Evolutionary conservation across 2,329 filamentous ascomycete genomes (phyloP).

Genomic region (Xylaria sp.): DNA sequence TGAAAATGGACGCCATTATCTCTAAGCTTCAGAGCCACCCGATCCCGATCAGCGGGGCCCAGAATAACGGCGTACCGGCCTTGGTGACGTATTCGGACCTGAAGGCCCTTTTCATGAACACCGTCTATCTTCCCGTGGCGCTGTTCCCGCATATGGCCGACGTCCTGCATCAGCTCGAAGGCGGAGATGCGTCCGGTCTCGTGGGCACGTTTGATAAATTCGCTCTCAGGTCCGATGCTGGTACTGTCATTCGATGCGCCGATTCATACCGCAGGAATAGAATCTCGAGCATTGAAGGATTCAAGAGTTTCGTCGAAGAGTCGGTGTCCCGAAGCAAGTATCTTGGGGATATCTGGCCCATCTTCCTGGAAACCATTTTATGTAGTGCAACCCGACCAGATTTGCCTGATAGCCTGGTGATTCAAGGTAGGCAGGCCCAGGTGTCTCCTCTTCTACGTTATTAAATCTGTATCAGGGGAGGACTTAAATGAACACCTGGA

Average conservation of each 20-base stretch:
- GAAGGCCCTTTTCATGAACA: slow-evolving; percentile 36
- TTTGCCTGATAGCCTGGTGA: slow-evolving; percentile 40
- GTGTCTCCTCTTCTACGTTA: background rate
- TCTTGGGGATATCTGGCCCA: slow-evolving; percentile 40
- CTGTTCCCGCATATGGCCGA: slow-evolving; percentile 39
- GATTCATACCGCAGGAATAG: slow-evolving; percentile 41
- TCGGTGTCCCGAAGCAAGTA: slow-evolving; percentile 41
- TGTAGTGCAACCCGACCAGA: slow-evolving; percentile 36
- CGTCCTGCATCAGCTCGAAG: slow-evolving; percentile 36
- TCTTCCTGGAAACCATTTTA: slow-evolving; percentile 36
- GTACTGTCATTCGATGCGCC: slow-evolving; percentile 36
- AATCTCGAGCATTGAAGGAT: slow-evolving; percentile 38
- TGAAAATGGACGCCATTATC: slow-evolving; percentile 37
- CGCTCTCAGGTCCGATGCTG: slow-evolving; percentile 28
- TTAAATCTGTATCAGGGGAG: background rate
- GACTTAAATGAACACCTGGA: background rate
- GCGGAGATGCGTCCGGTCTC: slow-evolving; percentile 38
- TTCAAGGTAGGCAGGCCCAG: slow-evolving; percentile 36
- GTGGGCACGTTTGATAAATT: slow-evolving; percentile 29
- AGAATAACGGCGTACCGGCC: slow-evolving; percentile 25
- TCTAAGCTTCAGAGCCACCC: slow-evolving; percentile 36
- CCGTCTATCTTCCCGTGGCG: slow-evolving; percentile 32
- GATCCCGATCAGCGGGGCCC: slow-evolving; percentile 33
- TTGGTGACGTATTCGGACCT: slow-evolving; percentile 41
- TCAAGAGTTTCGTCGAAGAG: slow-evolving; percentile 34